Base-by-base conservation (phyloP, 805 yeast genomes). In the Candida cerambycidarum region DNA sequence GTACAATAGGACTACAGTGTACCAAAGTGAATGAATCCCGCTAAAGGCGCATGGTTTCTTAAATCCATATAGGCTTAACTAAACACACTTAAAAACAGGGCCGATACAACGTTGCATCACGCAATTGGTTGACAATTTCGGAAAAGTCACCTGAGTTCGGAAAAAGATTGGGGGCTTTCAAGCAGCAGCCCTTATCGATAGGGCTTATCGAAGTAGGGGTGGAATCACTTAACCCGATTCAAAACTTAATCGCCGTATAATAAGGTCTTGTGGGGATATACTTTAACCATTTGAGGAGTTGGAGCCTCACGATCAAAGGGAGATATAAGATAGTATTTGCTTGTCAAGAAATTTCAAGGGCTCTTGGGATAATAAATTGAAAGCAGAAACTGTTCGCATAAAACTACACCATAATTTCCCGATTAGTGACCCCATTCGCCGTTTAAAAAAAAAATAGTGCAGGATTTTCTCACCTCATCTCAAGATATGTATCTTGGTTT, bases 241-340 rank as follows among this genome's bases (percentile, higher is more conserved):
- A n/a, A 11, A 25, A 25, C 5, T 11, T 25, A 12, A 25, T 25
- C 29, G 29, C 29, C 29, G 29, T 25, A 25, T 21, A 25, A 7
- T 11, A 25, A 25, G 29, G 5, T 12, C 29, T 21, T 21, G 23
- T 6, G 23, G 23, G 23, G 23, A 21, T 21, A n/a, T 7, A 21
- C 6, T 10, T 21, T 21, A 7, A 21, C 10, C 10, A 21, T 21
- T 7, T 9, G 29, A 27, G 29, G 29, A 27, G 29, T 5, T 13
- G 13, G 32, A 29, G 33, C 33, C 33, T 8, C 33, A 31, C 33
- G 33, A 31, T 31, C 33, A 17, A 31, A 31, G 23, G 33, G 33
- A 31, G 13, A 9, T 25, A 12, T 25, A 4, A 29, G 8, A 16
- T 17, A 12, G 13, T 6, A 13, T 29, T 13, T 14, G 16, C 10